Base-by-base conservation (phyloP, 1,139 yeast genomes). In the Suhomyces bolitotheri region DNA sequence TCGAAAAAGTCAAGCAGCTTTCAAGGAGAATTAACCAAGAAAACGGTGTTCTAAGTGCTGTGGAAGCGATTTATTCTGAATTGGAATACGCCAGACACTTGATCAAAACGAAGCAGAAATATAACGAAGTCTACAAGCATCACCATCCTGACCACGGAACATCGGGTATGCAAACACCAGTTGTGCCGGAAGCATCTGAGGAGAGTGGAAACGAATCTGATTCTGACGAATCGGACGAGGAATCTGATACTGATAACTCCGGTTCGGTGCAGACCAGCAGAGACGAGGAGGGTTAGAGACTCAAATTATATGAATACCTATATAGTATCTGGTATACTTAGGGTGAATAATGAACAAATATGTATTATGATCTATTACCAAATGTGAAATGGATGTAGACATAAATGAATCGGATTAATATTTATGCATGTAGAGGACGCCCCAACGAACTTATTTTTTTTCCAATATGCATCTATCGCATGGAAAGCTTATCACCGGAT, bases 21-120 rank as follows among this genome's bases (percentile, higher is more conserved):
- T 86, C 95, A 17, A 71, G 66, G 28, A 70, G 71, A 33, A 85
- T 90, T 38, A 60, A 75, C 11, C 63, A 63, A 16, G 97, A 90
- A 53, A 66, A 82, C 50, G 98, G 98, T 2, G 96, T 89, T 6
- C 63, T 65, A 14, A 70, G 70, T 17, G 97, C 97, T 0, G 79
- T 90, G 32, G 82, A 79, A 40, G 64, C 78, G 9, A 84, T 90
- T 13, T 90, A 90, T 59, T 71, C 79, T 1, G 89, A 89, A 46
- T 58, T 89, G 58, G 92, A 82, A 36, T 90, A 90, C 54, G 87
- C 97, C 2, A 63, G 74, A 41, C 72, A 69, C 36, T 60, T 76
- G 45, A 72, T 72, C 32, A 40, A 43, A 39, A 52, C 51, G 28
- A 66, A 64, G 33, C 63, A 60, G 27, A 49, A 50, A 27, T 48